Evolutionary conservation across 345 rosid species (phyloP).

Genomic region (Bretschneidera sinensis): DNA sequence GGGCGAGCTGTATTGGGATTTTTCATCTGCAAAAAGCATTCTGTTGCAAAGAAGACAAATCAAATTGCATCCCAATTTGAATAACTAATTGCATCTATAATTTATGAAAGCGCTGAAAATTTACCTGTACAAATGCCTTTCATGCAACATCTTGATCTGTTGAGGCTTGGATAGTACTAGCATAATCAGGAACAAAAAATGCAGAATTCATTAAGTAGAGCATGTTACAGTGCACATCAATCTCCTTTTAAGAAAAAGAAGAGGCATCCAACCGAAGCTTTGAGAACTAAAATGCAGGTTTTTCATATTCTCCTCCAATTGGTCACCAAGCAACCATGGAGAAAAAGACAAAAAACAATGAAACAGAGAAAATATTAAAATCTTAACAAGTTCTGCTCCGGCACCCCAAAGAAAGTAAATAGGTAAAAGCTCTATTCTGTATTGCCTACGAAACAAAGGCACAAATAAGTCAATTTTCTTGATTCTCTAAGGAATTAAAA

Average conservation of each 20-base stretch:
- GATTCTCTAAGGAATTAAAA: neutral
- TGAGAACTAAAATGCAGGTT: neutral
- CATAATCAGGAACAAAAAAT: slow-evolving; percentile 16
- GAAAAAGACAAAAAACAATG: too few species aligned
- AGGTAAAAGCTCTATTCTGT: neutral
- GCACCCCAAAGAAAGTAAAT: neutral
- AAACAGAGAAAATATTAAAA: slow-evolving; percentile 9
- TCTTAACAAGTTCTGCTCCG: neutral
- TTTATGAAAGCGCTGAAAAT: neutral
- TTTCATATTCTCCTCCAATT: neutral
- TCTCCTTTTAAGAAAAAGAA: too few species aligned
- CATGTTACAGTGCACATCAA: neutral
- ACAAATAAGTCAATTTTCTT: neutral
- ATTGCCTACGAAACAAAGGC: neutral
- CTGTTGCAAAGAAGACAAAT: slow-evolving; percentile 38
- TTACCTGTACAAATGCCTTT: slow-evolving; percentile 98
- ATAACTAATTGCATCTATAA: slow-evolving; percentile 1
- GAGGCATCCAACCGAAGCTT: neutral
- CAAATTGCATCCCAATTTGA: slow-evolving; percentile 11
- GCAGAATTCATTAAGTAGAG: slow-evolving; percentile 2
- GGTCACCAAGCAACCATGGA: neutral
- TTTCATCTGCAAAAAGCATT: slow-evolving; percentile 99
- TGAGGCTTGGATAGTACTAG: slow-evolving; percentile 93
- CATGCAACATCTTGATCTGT: slow-evolving; percentile 91
- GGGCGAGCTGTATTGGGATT: slow-evolving; percentile 88